Evolutionary conservation across 257 asterid genomes (phyloP).

Genomic region (Fraxinus anomala): DNA sequence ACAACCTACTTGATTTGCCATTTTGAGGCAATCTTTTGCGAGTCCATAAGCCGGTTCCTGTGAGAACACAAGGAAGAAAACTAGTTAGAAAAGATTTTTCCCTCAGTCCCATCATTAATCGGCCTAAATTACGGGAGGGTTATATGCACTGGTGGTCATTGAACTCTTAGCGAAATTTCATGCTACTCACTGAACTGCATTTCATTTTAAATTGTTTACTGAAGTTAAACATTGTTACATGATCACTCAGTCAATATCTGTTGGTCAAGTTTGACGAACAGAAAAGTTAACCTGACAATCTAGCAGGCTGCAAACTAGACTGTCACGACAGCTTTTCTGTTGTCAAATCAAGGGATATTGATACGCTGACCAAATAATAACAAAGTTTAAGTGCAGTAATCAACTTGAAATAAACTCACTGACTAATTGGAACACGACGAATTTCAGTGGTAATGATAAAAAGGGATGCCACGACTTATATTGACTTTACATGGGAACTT

Average conservation of each 20-base stretch:
- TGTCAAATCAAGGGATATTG: background rate
- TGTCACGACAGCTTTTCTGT: background rate
- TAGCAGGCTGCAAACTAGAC: background rate
- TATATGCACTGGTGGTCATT: background rate
- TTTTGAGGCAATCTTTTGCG: constrained; percentile 55
- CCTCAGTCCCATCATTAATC: background rate
- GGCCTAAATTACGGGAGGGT: background rate
- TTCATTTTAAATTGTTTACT: background rate
- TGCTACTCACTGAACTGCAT: background rate
- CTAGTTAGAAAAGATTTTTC: constrained; percentile 18
- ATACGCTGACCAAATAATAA: background rate
- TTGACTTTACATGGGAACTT: constrained; percentile 45
- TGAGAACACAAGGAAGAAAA: constrained; percentile 18
- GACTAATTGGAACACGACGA: background rate
- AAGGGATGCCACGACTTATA: background rate
- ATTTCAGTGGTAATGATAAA: background rate
- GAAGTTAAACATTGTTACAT: background rate
- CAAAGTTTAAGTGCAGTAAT: background rate
- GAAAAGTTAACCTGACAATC: background rate
- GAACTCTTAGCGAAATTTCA: background rate
- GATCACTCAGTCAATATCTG: background rate
- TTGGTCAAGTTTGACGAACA: background rate
- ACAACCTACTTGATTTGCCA: constrained; percentile 65
- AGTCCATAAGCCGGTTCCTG: constrained; percentile 55
- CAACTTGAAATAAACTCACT: background rate